These are phyloP conservation scores for Xanthoparmelia taractica DNA, from an alignment of 495 filamentous ascomycete species.

Conservation along the genomic window DNA sequence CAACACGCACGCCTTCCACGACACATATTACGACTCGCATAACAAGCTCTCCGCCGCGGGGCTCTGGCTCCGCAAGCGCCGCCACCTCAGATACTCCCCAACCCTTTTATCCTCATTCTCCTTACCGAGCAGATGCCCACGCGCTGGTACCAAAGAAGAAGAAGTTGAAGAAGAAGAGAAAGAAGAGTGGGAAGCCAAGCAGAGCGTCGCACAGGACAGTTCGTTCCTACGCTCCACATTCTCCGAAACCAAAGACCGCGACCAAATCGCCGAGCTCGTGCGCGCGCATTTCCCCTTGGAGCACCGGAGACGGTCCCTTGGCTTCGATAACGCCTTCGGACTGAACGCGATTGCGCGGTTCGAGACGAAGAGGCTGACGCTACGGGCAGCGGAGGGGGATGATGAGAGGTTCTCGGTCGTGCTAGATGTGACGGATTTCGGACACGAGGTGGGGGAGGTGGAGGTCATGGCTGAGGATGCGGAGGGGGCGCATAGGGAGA, in stretches of 20 bases:
- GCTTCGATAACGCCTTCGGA: conserved; percentile 19
- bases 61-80: conserved; percentile 30
- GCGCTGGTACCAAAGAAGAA: too few species aligned
- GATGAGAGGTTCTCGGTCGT: conserved; percentile 33
- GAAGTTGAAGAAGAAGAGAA: too few species aligned
- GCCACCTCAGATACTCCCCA: too few species aligned
- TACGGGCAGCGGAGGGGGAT: too few species aligned
- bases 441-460: conserved; percentile 36
- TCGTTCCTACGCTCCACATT: conserved; percentile 27
- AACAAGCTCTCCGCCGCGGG: conserved; percentile 25
- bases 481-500: conserved; percentile 21
- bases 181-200: conserved; percentile 30
- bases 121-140: too few species aligned
- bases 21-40: conserved; percentile 32
- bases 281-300: background rate
- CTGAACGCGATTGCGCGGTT: conserved; percentile 29
- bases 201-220: conserved; percentile 23
- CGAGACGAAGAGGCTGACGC: conserved; percentile 27
- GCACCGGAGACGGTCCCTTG: too few species aligned
- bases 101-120: too few species aligned
- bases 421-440: conserved; percentile 32
- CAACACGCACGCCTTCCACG: conserved; percentile 25
- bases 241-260: conserved; percentile 25
- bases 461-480: conserved; percentile 28
- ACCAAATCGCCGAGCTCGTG: conserved; percentile 16